Evolutionary conservation across 1,284 basidiomycete species (phyloP).

Genomic region (Pseudozyma sp.): DNA sequence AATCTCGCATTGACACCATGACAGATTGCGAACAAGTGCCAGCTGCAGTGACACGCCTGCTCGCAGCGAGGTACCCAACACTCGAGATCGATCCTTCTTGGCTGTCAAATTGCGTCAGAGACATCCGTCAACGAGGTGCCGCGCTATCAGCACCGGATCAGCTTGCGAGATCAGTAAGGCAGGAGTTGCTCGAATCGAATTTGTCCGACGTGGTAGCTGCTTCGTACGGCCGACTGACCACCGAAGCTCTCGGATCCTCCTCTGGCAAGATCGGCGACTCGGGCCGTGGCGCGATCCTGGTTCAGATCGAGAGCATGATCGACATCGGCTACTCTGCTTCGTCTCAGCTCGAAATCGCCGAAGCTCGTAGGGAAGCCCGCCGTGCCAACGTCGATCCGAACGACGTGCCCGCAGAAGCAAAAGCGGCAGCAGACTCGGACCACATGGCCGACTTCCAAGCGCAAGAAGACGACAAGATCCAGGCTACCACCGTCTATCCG

Average conservation of each 20-base stretch:
- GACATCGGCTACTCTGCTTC: slow-evolving; percentile 44
- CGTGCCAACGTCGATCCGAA: slow-evolving; percentile 39
- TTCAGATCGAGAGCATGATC: slow-evolving; percentile 45
- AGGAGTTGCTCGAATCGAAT: slow-evolving; percentile 35
- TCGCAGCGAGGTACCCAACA: slow-evolving; percentile 45
- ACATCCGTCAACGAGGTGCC: slow-evolving; percentile 8
- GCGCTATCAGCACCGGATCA: slow-evolving; percentile 16
- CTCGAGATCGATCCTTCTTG: slow-evolving; percentile 25
- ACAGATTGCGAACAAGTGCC: slow-evolving; percentile 7
- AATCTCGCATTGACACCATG: slow-evolving; percentile 2
- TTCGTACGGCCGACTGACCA: slow-evolving; percentile 11
- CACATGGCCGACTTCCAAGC: slow-evolving; percentile 52
- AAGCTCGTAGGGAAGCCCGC: slow-evolving; percentile 35
- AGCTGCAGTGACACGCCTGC: slow-evolving; percentile 31
- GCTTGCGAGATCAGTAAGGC: slow-evolving; percentile 36
- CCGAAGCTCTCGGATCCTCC: neutral
- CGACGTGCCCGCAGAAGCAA: slow-evolving; percentile 13
- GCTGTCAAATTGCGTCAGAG: slow-evolving; percentile 24
- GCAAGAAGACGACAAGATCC: slow-evolving; percentile 40
- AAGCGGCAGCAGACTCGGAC: slow-evolving; percentile 13
- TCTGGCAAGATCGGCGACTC: slow-evolving; percentile 21
- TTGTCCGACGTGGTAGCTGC: slow-evolving; percentile 14
- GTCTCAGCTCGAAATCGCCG: slow-evolving; percentile 44
- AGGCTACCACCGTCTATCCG: slow-evolving; percentile 86
- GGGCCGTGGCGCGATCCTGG: slow-evolving; percentile 17